Base-by-base conservation (phyloP, 2,329 filamentous ascomycete species). In the Fragosphaeria purpurea region DNA sequence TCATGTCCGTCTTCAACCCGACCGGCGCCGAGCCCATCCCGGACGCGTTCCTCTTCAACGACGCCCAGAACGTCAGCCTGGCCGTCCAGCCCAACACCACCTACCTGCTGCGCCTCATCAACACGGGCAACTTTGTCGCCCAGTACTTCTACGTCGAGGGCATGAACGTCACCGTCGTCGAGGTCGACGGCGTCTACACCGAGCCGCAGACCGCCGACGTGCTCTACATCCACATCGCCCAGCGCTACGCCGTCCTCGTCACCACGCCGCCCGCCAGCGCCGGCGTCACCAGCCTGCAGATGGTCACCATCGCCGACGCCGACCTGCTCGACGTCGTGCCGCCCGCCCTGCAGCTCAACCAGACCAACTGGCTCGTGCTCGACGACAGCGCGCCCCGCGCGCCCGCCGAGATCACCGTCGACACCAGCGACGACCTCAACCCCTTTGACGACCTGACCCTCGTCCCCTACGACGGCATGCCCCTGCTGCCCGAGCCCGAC, bases 371-470 rank as follows among this genome's bases (percentile, higher is more conserved):
- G 77, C 70, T 85, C 1, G 71, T 76, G 6, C 82, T 83, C 59
- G 70, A 82, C 57, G 69, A 74, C 13, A 54, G 66, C 0, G 63
- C 75, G 0, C 74, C 77, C 1, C 52, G 72, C 0, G 62, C 89
- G 4, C 40, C 22, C 41, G 57, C 52, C 34, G 51, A 37, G 37
- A 45, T 58, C 10, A 44, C 44, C 6, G 42, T 32, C 33, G 53
- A 42, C 12, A 47, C 51, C 13, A 52, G 50, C 54, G 72, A 83
- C 43, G 74, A 77, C 10, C 80, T 88, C 45, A 67, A 82, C 31
- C 76, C 82, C 1, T 82, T 85, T 52, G 87, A 95, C 58, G 89
- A 95, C 61, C 80, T 85, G 55, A 73, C 67, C 0, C 75, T 95
- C 0, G 73, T 83, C 1, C 85, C 89, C 0, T 72, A 77, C 50